Percentiles rank a stretch among this genome's conserved stretches.
Conservation (phyloP, 2,329 filamentous ascomycete genomes). For the Nemania diffusa region DNA sequence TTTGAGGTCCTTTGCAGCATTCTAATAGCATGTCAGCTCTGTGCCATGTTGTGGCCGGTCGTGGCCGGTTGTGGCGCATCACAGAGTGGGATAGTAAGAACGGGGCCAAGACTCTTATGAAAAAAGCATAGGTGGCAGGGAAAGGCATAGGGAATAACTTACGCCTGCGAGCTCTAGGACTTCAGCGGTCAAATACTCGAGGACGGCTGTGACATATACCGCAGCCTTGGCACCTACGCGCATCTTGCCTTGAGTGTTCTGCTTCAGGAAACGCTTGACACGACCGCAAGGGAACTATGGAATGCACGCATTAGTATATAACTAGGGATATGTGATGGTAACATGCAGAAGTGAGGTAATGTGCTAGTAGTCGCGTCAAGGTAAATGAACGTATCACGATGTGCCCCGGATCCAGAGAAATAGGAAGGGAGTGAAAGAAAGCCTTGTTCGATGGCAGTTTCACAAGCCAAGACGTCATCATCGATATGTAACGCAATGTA, state of each 20-base stretch:
- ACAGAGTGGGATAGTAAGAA: not conserved
- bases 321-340: not conserved
- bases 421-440: not conserved
- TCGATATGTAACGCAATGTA: conserved; percentile 10
- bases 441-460: not conserved
- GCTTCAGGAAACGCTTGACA: conserved; percentile 99
- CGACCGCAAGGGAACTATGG: conserved; percentile 95
- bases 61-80: not conserved
- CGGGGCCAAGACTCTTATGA: not conserved
- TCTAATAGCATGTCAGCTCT: conserved; percentile 60
- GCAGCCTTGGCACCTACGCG: conserved; percentile 98
- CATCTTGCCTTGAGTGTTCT: conserved; percentile 99
- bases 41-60: conserved; percentile 1
- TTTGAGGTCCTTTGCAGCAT: conserved; percentile 99
- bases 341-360: conserved; percentile 9
- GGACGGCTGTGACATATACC: conserved; percentile 96
- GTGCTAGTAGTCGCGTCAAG: conserved; percentile 1
- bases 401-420: not conserved
- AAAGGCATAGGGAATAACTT: conserved; percentile 54
- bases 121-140: conserved; percentile 21
- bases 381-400: not conserved
- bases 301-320: conserved; percentile 35
- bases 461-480: not conserved
- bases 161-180: conserved; percentile 95
- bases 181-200: conserved; percentile 98